Evolutionary conservation across 148 eudicot genomes (phyloP), one percentile per base, ranked within the genome.

Genomic region (Vaccinium macrocarpon): DNA sequence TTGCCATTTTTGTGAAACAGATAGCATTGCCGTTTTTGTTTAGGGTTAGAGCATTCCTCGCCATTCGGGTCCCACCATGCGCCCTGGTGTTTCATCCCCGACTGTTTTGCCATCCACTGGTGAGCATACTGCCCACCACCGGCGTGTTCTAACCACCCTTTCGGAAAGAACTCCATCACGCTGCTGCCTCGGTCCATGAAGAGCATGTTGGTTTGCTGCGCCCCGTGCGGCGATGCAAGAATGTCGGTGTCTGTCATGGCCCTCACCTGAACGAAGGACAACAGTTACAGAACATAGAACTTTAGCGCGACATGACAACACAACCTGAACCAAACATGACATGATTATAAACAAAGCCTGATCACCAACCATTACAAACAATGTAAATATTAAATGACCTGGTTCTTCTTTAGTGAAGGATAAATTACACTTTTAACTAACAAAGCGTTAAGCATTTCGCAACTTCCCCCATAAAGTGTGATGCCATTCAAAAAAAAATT

Each of bases 141-240:
- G 0, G 91, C 93, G 0, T 78, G 85, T 59, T 88, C 87, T 29
- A 84, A 84, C 91, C 91, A 91, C 32, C 93, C 93, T 62, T 88
- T 91, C 8, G 91, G 93, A 81, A 88, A 89, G 78, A 91, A 88
- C 76, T 91, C 91, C 93, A 91, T 88, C 23, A 90, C 86, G 46
- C 89, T 85, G 79, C 93, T 91, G 78, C 82, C 83, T 2, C 85
- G 79, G 32, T 91, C 91, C 93, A 91, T 89, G 85, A 89, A 85
- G 79, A 91, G 18, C 90, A 89, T 88, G 90, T 91, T 91, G 5
- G 91, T 86, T 38, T 87, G 57, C 73, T 91, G 91, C 8, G 90
- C 90, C 11, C 93, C 90, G 50, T 90, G 90, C 0, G 93, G 89
- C 18, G 91, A 88, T 57, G 76, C 87, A 49, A 91, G 56, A 15